These are phyloP conservation scores for Chrysanthemum seticuspe DNA, from an alignment of 129 eudicot species.

Conservation along the genomic window DNA sequence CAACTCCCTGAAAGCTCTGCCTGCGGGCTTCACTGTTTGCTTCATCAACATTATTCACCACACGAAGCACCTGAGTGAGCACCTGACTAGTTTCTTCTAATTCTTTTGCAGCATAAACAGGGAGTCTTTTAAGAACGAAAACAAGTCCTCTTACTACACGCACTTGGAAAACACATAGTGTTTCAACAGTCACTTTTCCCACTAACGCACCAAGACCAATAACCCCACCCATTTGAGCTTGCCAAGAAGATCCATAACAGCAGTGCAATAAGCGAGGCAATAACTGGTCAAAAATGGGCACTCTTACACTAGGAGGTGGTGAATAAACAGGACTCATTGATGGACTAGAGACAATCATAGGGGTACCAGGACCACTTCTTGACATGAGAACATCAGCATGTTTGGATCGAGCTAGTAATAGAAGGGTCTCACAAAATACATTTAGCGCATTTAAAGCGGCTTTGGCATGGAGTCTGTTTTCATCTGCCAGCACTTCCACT, in stretches of 20 bases:
- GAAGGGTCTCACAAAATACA: constrained; percentile 75
- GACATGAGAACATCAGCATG: constrained; percentile 72
- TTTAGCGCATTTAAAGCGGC: constrained; percentile 81
- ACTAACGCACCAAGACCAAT: constrained; percentile 94
- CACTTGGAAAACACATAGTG: constrained; percentile 83
- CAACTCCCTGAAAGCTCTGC: constrained; percentile 92
- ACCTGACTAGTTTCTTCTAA: constrained; percentile 99
- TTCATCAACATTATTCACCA: constrained; percentile 96
- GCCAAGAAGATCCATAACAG: constrained; percentile 96
- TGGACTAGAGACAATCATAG: constrained; percentile 98
- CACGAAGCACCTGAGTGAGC: constrained; percentile 89
- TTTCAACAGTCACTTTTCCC: constrained; percentile 96
- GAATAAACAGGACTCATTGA: constrained; percentile 97
- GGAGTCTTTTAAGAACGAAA: constrained; percentile 91
- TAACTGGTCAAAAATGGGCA: constrained; percentile 91
- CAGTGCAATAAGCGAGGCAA: constrained; percentile 90
- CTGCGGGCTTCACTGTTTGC: constrained; percentile 93
- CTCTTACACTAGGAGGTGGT: constrained; percentile 95
- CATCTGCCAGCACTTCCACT: constrained; percentile 90
- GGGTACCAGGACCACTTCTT: constrained; percentile 91
- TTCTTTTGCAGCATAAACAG: constrained; percentile 90
- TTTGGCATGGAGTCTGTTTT: constrained; percentile 84
- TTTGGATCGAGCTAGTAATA: constrained; percentile 77
- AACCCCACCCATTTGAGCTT: constrained; percentile 98
- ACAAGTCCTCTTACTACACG: constrained; percentile 79